Evolutionary conservation across 2,329 filamentous ascomycete genomes (phyloP).

Genomic region (Ascochyta lentis): DNA sequence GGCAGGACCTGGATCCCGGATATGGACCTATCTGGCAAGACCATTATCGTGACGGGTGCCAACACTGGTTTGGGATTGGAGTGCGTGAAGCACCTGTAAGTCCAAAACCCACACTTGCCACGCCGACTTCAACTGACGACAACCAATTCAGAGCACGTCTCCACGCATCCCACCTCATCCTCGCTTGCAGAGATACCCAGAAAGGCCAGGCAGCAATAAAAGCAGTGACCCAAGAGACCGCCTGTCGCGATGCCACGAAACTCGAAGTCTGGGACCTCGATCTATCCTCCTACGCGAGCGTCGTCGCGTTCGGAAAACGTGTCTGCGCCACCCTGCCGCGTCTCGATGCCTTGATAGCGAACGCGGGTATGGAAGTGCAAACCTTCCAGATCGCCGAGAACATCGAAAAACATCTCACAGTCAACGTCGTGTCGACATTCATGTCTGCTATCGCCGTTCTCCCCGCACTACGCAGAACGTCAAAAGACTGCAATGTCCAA

Average conservation of each 20-base stretch:
- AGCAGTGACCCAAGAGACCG: background rate
- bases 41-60: constrained; percentile 16
- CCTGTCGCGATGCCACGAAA: constrained; percentile 1
- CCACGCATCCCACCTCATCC: constrained; percentile 5
- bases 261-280: constrained; percentile 17
- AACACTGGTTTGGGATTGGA: constrained; percentile 19
- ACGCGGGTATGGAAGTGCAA: constrained; percentile 17
- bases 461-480: constrained; percentile 17
- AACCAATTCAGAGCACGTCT: background rate
- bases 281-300: constrained; percentile 3
- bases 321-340: constrained; percentile 8
- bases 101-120: background rate
- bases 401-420: constrained; percentile 32
- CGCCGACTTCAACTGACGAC: too few relatives aligned
- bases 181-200: constrained; percentile 6
- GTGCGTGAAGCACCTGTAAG: constrained; percentile 20
- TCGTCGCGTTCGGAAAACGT: constrained; percentile 8
- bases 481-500: constrained; percentile 3
- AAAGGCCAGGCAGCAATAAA: constrained; percentile 10
- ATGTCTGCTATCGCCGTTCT: constrained; percentile 29
- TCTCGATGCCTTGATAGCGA: constrained; percentile 23
- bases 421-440: constrained; percentile 35
- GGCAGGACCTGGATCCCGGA: constrained; percentile 9
- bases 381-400: constrained; percentile 23
- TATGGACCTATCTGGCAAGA: constrained; percentile 6